A percentile compares a stretch with the other conserved stretches of the same genome.
Conservation (phyloP, 306 rosid species). For the Casuarina glauca region DNA sequence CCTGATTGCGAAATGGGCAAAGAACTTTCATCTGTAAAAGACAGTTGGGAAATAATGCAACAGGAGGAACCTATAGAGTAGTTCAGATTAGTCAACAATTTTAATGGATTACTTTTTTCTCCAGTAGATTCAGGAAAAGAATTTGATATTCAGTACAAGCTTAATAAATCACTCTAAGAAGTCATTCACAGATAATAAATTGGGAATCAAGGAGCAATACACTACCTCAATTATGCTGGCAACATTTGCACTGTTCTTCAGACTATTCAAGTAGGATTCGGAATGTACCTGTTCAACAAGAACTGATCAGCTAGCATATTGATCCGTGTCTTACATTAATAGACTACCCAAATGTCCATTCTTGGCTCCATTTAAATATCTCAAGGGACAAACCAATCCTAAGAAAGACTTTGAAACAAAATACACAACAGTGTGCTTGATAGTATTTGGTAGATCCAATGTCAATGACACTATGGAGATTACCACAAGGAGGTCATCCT, state of each 20-base stretch:
- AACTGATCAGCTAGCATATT: conserved; percentile 25
- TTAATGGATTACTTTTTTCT: background rate
- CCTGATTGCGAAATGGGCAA: conserved; percentile 83
- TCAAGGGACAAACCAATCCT: conserved; percentile 10
- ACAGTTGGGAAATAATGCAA: conserved; percentile 73
- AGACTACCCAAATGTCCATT: conserved; percentile 10
- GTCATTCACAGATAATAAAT: background rate
- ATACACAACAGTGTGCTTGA: background rate
- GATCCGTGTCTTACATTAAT: conserved; percentile 11
- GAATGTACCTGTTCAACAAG: conserved; percentile 69
- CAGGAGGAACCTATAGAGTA: conserved; percentile 76
- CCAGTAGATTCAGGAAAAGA: background rate
- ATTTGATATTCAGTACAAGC: background rate
- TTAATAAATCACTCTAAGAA: background rate
- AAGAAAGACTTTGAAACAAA: conserved; percentile 9
- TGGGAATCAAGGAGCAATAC: conserved; percentile 13
- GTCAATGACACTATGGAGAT: conserved; percentile 3
- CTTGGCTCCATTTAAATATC: background rate
- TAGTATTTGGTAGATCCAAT: background rate
- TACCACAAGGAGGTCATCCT: conserved; percentile 89
- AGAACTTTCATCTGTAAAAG: conserved; percentile 75
- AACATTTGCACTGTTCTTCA: conserved; percentile 69
- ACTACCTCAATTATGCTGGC: conserved; percentile 83
- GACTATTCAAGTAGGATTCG: conserved; percentile 68
- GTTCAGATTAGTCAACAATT: conserved; percentile 18